These are phyloP conservation scores for Rugonectria rugulosa DNA, from an alignment of 2,329 filamentous ascomycete genomes.

Conservation along the genomic window DNA sequence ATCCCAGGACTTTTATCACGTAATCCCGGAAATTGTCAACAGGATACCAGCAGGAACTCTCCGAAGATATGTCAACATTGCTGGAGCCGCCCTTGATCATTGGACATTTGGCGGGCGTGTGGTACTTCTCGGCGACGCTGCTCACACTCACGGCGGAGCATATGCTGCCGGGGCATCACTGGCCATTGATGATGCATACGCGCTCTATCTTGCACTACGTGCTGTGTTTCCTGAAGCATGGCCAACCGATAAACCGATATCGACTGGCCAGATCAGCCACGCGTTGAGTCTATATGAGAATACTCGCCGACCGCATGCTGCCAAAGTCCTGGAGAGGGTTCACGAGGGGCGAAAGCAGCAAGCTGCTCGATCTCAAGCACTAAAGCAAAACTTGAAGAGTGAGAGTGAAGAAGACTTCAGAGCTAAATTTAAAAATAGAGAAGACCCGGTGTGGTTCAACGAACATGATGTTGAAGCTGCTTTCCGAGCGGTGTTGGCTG, in stretches of 20 bases:
- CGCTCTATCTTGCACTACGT: background rate
- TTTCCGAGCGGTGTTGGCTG: no score
- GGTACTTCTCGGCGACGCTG: slow-evolving; percentile 48
- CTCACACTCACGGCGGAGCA: slow-evolving; percentile 50
- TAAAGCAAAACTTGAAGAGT: background rate
- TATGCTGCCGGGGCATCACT: slow-evolving; percentile 49
- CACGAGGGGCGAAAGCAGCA: background rate
- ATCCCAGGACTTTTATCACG: no score
- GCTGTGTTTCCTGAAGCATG: background rate
- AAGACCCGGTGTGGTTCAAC: background rate
- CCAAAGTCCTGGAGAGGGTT: background rate
- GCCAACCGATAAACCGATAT: background rate
- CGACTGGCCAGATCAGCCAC: background rate
- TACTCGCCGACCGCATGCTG: background rate
- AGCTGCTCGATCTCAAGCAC: background rate
- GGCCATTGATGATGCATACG: slow-evolving; percentile 46
- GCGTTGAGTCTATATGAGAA: background rate
- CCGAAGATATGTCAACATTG: background rate
- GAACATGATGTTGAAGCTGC: background rate
- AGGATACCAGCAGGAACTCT: background rate
- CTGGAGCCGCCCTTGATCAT: background rate
- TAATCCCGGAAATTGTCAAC: background rate
- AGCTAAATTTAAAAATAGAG: no score
- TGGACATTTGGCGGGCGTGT: slow-evolving; percentile 45
- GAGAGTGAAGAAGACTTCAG: background rate